A percentile compares a stretch with the other conserved stretches of the same genome.
These are phyloP conservation scores for Scutellaria barbata DNA, from an alignment of 257 asterid genomes.

Conservation along the genomic window DNA sequence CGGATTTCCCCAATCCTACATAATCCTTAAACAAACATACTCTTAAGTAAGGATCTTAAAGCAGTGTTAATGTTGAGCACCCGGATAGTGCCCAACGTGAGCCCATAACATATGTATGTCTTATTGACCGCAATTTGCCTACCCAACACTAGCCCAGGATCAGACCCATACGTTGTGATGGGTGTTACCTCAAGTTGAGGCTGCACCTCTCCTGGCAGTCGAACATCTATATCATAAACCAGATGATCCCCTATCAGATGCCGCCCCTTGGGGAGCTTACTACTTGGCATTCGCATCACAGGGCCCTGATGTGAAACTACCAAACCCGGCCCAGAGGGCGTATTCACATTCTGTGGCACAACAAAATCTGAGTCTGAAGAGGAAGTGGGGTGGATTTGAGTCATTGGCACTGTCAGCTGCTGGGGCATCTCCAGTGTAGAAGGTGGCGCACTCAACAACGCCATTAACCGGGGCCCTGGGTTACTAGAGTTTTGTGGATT, in stretches of 20 bases:
- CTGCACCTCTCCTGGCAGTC: slow-evolving; percentile 88
- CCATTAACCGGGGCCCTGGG: slow-evolving; percentile 86
- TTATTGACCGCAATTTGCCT: slow-evolving; percentile 96
- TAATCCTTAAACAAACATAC: too few relatives aligned
- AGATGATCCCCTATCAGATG: slow-evolving; percentile 70
- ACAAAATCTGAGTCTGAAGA: slow-evolving; percentile 70
- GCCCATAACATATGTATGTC: slow-evolving; percentile 90
- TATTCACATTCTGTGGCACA: slow-evolving; percentile 40
- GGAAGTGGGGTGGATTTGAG: slow-evolving; percentile 61
- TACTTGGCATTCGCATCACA: slow-evolving; percentile 81
- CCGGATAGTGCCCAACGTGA: slow-evolving; percentile 84
- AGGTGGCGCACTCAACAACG: slow-evolving; percentile 81
- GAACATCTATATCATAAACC: slow-evolving; percentile 77
- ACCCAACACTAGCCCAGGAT: slow-evolving; percentile 91
- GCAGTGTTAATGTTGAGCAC: slow-evolving; percentile 96
- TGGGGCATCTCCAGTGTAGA: slow-evolving; percentile 48
- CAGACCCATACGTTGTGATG: slow-evolving; percentile 91
- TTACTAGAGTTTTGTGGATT: slow-evolving; percentile 50
- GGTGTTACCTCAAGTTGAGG: slow-evolving; percentile 99
- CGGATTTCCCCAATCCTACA: too few relatives aligned
- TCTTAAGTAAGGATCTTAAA: slow-evolving; percentile 86
- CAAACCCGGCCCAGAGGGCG: slow-evolving; percentile 51
- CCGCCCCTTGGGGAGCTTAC: slow-evolving; percentile 92
- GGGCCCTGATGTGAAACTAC: slow-evolving; percentile 55
- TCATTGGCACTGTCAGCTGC: slow-evolving; percentile 47